Percentiles rank a stretch among this genome's conserved stretches.
Conservation (phyloP, 805 yeast species). For the Candida cerambycidarum region DNA sequence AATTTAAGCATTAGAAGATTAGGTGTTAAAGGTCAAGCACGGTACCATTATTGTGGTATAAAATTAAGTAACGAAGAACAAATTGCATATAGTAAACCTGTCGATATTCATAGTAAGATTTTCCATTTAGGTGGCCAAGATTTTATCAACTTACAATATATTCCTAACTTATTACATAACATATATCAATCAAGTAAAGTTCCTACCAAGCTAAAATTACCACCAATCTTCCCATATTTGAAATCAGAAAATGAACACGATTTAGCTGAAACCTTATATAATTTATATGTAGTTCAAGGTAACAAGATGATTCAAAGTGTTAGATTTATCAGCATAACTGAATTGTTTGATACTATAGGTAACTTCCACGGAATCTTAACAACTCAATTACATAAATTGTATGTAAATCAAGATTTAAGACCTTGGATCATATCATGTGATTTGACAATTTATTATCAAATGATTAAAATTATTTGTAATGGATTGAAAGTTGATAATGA, state of each 20-base stretch:
- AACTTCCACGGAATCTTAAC: constrained; percentile 58
- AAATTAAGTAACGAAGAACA: constrained; percentile 8
- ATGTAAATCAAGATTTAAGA: constrained; percentile 46
- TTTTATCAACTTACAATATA: constrained; percentile 17
- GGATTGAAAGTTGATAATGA: constrained; percentile 47
- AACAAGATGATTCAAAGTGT: constrained; percentile 62
- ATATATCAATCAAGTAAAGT: constrained; percentile 17
- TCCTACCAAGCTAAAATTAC: constrained; percentile 24
- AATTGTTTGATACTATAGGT: constrained; percentile 52
- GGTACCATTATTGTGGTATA: constrained; percentile 84
- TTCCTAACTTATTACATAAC: constrained; percentile 29
- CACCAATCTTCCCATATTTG: constrained; percentile 43
- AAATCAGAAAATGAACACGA: constrained; percentile 51
- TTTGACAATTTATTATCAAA: constrained; percentile 52
- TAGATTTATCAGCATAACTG: constrained; percentile 64
- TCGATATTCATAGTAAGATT: background rate
- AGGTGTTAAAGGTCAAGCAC: constrained; percentile 79
- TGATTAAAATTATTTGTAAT: constrained; percentile 60
- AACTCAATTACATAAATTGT: constrained; percentile 59
- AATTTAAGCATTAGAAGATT: constrained; percentile 69
- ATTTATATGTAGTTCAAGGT: constrained; percentile 64
- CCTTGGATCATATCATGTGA: constrained; percentile 75
- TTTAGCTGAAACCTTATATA: constrained; percentile 59
- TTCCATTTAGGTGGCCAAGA: background rate
- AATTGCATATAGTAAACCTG: constrained; percentile 2